These are phyloP conservation scores for Mycogone perniciosa DNA, from an alignment of 2,329 filamentous ascomycete species.

Conservation along the genomic window DNA sequence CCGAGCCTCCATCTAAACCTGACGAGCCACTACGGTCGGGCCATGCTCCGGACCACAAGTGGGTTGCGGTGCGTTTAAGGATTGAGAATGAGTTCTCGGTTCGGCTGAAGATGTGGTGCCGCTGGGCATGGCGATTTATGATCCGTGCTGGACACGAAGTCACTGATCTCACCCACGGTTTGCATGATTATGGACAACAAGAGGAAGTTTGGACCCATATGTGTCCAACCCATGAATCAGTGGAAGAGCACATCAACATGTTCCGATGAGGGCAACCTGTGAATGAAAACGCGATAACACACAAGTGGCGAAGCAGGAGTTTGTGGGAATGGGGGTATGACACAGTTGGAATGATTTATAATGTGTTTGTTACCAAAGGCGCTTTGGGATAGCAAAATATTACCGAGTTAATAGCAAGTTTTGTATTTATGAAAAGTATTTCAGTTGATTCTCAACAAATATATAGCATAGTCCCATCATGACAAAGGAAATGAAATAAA, in stretches of 20 bases:
- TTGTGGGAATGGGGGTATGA: not conserved
- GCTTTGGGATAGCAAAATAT: too few species aligned
- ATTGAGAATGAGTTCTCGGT: constrained; percentile 53
- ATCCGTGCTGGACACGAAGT: constrained; percentile 11
- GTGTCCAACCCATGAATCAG: constrained; percentile 11
- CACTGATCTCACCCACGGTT: constrained; percentile 10
- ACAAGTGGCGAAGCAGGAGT: not conserved
- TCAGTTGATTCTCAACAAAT: too few species aligned
- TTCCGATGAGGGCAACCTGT: not conserved
- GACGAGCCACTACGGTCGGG: constrained; percentile 42
- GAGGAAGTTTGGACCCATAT: constrained; percentile 22
- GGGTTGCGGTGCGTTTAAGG: constrained; percentile 49
- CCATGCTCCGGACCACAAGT: constrained; percentile 51
- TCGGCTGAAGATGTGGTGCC: constrained; percentile 39
- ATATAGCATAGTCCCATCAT: not conserved
- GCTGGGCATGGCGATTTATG: constrained; percentile 25
- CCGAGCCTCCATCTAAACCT: constrained; percentile 30
- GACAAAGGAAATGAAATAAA: not conserved
- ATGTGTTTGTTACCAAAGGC: too few species aligned
- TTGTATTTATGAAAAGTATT: too few species aligned
- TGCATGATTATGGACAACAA: constrained; percentile 17
- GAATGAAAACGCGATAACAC: not conserved
- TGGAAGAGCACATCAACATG: constrained; percentile 6
- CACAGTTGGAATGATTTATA: too few species aligned
- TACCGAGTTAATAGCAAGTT: too few species aligned